A percentile compares a stretch with the other conserved stretches of the same genome.
phyloP scores from a whole-genome alignment of 2,329 filamentous ascomycete genomes.

The Beauveria bassiana region DNA sequence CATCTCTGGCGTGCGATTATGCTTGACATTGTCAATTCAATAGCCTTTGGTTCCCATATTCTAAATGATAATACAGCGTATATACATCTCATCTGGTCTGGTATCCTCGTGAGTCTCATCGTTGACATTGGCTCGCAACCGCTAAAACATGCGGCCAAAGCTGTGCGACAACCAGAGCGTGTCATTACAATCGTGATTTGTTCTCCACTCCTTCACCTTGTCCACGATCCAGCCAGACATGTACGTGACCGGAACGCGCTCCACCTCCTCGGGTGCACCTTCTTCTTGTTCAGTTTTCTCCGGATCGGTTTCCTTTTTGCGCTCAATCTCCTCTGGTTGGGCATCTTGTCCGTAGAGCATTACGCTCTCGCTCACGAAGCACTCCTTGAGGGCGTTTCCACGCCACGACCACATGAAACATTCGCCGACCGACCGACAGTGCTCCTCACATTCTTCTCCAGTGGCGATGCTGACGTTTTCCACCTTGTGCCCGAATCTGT shows the following conservation, averaged over 20 bases:
- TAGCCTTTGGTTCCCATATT: neutral
- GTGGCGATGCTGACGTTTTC: neutral
- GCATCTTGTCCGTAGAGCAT: neutral
- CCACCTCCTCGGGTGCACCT: too few species aligned
- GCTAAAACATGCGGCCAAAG: neutral
- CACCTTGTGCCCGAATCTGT: neutral
- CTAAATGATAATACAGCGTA: neutral
- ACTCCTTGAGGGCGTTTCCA: neutral
- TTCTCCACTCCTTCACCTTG: neutral
- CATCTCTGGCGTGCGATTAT: neutral
- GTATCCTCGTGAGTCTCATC: neutral
- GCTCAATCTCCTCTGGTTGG: neutral
- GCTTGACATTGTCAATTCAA: neutral
- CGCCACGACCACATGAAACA: conserved; percentile 8
- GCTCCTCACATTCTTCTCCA: neutral
- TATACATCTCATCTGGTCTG: neutral
- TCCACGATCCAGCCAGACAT: neutral
- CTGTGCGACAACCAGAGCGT: conserved; percentile 1
- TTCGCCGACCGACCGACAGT: neutral
- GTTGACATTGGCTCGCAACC: neutral
- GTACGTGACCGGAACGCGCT: neutral
- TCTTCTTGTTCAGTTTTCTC: too few species aligned
- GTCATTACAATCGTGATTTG: neutral
- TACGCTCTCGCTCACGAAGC: neutral
- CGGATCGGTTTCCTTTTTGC: too few species aligned